Evolutionary conservation across 805 yeast species (phyloP).

Genomic region (Barnettozyma sucrosica): DNA sequence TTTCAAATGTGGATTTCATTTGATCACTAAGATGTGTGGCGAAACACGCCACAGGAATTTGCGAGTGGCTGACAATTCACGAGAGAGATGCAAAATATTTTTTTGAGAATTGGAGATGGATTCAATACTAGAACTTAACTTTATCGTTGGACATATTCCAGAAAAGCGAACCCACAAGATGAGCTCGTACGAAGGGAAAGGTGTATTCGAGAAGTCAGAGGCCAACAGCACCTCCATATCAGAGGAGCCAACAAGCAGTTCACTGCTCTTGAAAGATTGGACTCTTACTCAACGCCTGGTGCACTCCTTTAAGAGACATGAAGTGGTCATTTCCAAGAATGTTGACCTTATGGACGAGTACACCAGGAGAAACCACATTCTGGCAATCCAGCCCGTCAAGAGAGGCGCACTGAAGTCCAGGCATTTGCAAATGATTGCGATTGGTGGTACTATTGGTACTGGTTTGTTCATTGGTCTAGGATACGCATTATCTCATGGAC

Average conservation of each 20-base stretch:
- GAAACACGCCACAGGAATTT: too few relatives aligned
- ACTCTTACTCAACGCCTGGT: background rate
- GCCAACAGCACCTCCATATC: background rate
- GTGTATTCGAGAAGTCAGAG: background rate
- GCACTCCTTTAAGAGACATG: constrained; percentile 23
- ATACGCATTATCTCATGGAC: constrained; percentile 48
- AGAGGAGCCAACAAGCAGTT: background rate
- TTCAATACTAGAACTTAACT: too few relatives aligned
- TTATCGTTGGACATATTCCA: too few relatives aligned
- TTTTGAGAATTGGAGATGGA: too few relatives aligned
- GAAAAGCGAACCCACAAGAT: background rate
- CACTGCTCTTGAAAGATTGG: background rate
- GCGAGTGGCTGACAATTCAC: too few relatives aligned
- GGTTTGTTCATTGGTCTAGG: constrained; percentile 67
- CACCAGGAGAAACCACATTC: constrained; percentile 23
- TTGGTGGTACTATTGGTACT: constrained; percentile 71
- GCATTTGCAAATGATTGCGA: constrained; percentile 62
- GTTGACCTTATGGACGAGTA: constrained; percentile 20
- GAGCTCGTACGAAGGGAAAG: background rate
- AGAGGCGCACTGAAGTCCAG: constrained; percentile 41
- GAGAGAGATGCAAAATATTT: too few relatives aligned
- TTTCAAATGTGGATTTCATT: too few relatives aligned
- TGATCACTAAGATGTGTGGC: too few relatives aligned
- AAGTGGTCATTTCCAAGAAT: constrained; percentile 15
- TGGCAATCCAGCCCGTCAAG: constrained; percentile 32